Evolutionary conservation across 2,329 filamentous ascomycete species (phyloP).

Genomic region (Colletotrichum cuscutae): DNA sequence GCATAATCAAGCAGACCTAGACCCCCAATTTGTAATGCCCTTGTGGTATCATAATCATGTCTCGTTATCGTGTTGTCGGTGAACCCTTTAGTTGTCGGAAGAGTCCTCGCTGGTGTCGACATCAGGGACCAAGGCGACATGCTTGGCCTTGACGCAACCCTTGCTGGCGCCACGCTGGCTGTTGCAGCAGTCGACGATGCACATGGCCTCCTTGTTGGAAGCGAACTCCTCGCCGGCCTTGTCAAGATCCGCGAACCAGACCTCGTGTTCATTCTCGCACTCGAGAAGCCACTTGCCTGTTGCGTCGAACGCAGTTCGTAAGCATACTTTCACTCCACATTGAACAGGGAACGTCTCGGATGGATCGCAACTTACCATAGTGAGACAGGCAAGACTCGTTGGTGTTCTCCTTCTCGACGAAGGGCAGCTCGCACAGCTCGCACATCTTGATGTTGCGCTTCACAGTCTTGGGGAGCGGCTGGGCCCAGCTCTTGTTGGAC

Average conservation of each 20-base stretch:
- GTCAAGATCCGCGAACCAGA: slow-evolving; percentile 1
- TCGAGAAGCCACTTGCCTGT: slow-evolving; percentile 26
- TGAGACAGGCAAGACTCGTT: slow-evolving; percentile 11
- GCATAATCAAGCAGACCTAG: not conserved
- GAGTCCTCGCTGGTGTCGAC: not conserved
- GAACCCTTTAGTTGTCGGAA: not conserved
- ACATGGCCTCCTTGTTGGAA: not conserved
- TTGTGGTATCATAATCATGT: not conserved
- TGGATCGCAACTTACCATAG: not conserved
- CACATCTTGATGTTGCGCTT: slow-evolving; percentile 19
- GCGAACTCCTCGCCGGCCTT: slow-evolving; percentile 14
- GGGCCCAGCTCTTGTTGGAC: slow-evolving; percentile 13
- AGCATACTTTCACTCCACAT: not conserved
- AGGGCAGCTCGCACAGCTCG: slow-evolving; percentile 3
- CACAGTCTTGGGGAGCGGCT: not conserved
- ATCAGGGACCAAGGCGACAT: slow-evolving; percentile 5
- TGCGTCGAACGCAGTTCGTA: not conserved
- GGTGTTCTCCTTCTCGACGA: slow-evolving; percentile 14
- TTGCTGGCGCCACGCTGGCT: not conserved
- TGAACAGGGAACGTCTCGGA: no score
- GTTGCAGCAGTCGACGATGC: slow-evolving; percentile 21
- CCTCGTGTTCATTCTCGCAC: not conserved
- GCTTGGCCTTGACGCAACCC: not conserved
- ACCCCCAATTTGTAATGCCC: not conserved
- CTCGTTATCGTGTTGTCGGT: not conserved